phyloP scores from a whole-genome alignment of 2,329 filamentous ascomycete species.

The Nannizzia gypsea region DNA sequence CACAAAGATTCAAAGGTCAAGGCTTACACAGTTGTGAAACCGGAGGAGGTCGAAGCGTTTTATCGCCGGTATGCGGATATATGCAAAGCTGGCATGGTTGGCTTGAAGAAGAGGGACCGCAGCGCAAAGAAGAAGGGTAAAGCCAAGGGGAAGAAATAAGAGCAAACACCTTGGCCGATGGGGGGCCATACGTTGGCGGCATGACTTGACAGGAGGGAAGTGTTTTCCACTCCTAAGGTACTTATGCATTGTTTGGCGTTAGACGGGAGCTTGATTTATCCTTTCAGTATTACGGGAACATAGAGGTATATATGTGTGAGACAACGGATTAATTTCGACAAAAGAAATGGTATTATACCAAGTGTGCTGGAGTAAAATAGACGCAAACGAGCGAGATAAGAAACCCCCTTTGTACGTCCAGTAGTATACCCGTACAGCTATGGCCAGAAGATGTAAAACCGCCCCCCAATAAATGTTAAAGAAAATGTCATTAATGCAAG shows the following conservation, averaged over 20 bases:
- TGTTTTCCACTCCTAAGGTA: not conserved
- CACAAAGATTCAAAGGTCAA: constrained; percentile 55
- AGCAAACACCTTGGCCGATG: not conserved
- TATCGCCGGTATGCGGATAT: constrained; percentile 78
- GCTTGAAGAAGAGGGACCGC: constrained; percentile 83
- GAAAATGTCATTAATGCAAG: not conserved
- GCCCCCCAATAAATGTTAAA: not conserved
- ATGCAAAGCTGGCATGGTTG: constrained; percentile 78
- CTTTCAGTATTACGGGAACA: not conserved
- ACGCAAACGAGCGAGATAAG: not conserved
- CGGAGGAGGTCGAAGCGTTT: constrained; percentile 65
- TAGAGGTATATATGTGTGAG: not conserved
- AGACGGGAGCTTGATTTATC: not conserved
- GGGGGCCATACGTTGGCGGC: not conserved
- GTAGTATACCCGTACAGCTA: not conserved
- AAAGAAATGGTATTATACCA: not conserved
- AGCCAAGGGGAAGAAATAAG: constrained; percentile 57
- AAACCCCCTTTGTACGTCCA: not conserved
- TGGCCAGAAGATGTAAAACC: not conserved
- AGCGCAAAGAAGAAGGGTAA: constrained; percentile 73
- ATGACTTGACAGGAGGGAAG: not conserved
- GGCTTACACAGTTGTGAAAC: constrained; percentile 69
- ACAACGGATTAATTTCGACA: not conserved
- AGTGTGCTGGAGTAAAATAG: not conserved
- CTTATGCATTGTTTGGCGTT: constrained; percentile 9